Base-by-base conservation (phyloP, 179 eudicot species). In the Camellia oleifera region DNA sequence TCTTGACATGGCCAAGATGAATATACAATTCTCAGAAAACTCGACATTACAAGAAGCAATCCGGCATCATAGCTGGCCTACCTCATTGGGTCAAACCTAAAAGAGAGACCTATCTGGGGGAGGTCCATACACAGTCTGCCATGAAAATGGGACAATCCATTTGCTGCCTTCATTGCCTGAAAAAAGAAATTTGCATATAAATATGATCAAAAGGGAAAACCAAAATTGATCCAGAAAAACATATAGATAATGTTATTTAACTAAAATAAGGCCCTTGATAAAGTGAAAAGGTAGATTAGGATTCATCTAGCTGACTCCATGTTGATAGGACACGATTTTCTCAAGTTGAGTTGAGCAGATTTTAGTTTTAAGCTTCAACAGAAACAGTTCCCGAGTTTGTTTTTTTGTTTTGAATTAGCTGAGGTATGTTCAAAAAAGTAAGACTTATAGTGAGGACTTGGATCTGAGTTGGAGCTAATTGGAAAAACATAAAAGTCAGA, bases 61-160 rank as follows among this genome's bases (percentile, higher is more conserved):
- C 1, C 60, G 7, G 75, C 60, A 48, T 50, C 42, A 44, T 74
- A 0, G 72, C 50, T 40, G n/a, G 12, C 52, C 15, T 56, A 71
- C 42, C 63, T 40, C 40, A 32, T 60, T 26, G 20, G 54, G 20
- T 68, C 62, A 71, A 14, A 75, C 79, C 84, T 91, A 96, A 79
- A 96, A 96, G 71, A 96, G 84, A 46, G 90, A 85, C 91, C 90
- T 74, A 81, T 96, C 99, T 44, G 98, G 96, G 72, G 99, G 99
- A 0, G 99, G 97, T 81, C 99, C 99, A 66, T 96, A 96, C 32
- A 96, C 92, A 75, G 93, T 94, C 88, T 89, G 88, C 99, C 99
- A 96, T 79, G 99, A 96, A 85, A 88, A 89, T 42, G 99, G 99
- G 77, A 89, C 83, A 74, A 85, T 80, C 99, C 99, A 96, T 79